Conservation (phyloP, 2,329 filamentous ascomycete genomes). For the Aurifilum marmelostoma region DNA sequence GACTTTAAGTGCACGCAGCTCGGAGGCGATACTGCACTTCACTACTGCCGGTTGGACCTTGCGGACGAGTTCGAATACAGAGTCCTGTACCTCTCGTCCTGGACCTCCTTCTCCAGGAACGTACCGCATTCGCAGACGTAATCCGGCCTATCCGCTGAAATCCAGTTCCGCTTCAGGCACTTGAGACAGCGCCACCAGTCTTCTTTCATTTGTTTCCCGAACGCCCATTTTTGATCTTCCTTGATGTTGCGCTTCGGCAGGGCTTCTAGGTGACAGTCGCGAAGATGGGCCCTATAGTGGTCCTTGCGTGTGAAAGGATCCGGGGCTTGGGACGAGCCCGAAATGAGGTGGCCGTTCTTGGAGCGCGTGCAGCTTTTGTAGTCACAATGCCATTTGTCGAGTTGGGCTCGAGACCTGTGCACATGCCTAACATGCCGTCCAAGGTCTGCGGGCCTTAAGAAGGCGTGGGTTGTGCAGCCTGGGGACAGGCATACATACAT, state of each 20-base stretch:
- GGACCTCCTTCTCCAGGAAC: slow-evolving; percentile 49
- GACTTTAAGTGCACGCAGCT: not conserved
- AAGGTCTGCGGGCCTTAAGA: slow-evolving; percentile 58
- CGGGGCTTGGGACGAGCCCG: not conserved
- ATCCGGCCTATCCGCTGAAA: slow-evolving; percentile 45
- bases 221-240: slow-evolving; percentile 41
- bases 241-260: slow-evolving; percentile 49
- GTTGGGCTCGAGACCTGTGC: slow-evolving; percentile 47
- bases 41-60: not conserved
- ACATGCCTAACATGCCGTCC: slow-evolving; percentile 55
- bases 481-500: slow-evolving; percentile 42
- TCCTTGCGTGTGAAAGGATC: slow-evolving; percentile 58
- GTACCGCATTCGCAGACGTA: slow-evolving; percentile 52
- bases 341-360: slow-evolving; percentile 18
- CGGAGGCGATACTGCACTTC: not conserved
- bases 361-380: slow-evolving; percentile 52
- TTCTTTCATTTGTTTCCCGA: slow-evolving; percentile 42
- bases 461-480: slow-evolving; percentile 49
- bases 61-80: not conserved
- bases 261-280: slow-evolving; percentile 59
- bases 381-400: slow-evolving; percentile 54
- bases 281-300: slow-evolving; percentile 60
- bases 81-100: slow-evolving; percentile 29
- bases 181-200: slow-evolving; percentile 60
- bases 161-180: slow-evolving; percentile 51